A percentile compares a stretch with the other conserved stretches of the same genome.
Conservation (phyloP, 441 rosid genomes). For the Erodium moschatum region DNA sequence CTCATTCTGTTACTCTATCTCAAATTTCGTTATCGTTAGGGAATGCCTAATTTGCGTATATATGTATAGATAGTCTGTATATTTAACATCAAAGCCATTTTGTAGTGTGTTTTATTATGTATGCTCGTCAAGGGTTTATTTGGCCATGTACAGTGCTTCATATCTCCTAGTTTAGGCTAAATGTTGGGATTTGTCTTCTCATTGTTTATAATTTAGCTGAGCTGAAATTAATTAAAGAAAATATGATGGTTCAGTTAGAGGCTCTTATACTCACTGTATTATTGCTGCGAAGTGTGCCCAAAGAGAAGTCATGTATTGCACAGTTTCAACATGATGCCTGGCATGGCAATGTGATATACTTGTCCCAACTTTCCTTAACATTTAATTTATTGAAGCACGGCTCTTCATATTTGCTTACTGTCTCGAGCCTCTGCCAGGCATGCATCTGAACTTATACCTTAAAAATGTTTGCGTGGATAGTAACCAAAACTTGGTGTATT, state of each 20-base stretch:
- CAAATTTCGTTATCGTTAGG: too few relatives aligned
- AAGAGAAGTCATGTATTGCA: not conserved
- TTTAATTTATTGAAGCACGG: not conserved
- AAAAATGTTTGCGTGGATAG: too few relatives aligned
- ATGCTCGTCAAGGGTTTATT: too few relatives aligned
- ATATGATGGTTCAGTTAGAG: not conserved
- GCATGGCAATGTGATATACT: not conserved
- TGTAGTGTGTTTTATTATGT: too few relatives aligned
- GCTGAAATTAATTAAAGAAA: not conserved
- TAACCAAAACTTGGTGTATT: too few relatives aligned
- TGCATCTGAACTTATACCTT: not conserved
- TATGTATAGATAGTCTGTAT: too few relatives aligned
- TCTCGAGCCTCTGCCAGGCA: too few relatives aligned
- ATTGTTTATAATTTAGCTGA: not conserved
- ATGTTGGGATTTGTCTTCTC: not conserved
- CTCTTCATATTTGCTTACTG: too few relatives aligned
- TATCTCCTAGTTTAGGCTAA: too few relatives aligned
- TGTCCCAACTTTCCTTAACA: not conserved
- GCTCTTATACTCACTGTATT: not conserved
- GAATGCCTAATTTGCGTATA: too few relatives aligned
- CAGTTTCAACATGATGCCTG: not conserved
- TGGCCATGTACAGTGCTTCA: too few relatives aligned
- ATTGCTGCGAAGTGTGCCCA: not conserved
- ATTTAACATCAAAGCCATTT: too few relatives aligned
- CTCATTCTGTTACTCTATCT: not conserved